phyloP scores from a whole-genome alignment of 1,284 basidiomycete species.

The Leccinum angustisporum region DNA sequence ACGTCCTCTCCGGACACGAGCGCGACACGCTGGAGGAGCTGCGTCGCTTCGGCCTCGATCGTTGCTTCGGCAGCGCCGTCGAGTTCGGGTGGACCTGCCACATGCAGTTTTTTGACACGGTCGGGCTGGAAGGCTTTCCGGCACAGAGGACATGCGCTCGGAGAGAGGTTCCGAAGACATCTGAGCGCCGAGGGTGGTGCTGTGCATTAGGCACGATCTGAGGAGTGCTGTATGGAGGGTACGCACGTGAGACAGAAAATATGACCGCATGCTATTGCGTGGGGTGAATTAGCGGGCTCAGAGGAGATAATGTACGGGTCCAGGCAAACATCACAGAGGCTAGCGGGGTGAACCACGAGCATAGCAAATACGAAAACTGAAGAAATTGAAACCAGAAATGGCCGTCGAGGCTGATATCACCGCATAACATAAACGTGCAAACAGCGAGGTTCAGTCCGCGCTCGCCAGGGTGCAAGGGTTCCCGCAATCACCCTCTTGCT shows the following conservation, averaged over 20 bases:
- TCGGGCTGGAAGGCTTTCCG: constrained; percentile 54
- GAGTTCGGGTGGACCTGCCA: constrained; percentile 45
- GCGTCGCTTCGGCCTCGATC: constrained; percentile 33
- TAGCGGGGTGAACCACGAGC: constrained; percentile 62
- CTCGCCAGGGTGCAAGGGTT: constrained; percentile 22
- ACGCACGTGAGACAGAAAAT: constrained; percentile 65
- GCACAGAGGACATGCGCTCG: constrained; percentile 62
- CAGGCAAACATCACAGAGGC: constrained; percentile 69
- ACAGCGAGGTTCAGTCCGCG: constrained; percentile 18
- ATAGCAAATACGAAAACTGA: constrained; percentile 30
- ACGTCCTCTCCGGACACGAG: constrained; percentile 45
- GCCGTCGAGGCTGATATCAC: constrained; percentile 31
- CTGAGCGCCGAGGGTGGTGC: constrained; percentile 29
- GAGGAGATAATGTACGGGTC: constrained; percentile 51
- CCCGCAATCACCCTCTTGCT: constrained; percentile 12
- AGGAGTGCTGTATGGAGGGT: constrained; percentile 6
- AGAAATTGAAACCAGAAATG: constrained; percentile 24
- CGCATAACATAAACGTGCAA: constrained; percentile 37
- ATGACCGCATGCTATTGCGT: constrained; percentile 69
- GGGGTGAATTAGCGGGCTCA: constrained; percentile 48
- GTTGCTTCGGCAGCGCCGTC: constrained; percentile 31
- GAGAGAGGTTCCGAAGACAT: constrained; percentile 50
- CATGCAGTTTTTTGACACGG: constrained; percentile 59
- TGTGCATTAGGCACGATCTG: constrained; percentile 14
- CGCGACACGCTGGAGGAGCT: constrained; percentile 47